Percentiles rank a stretch among this genome's conserved stretches.
Conservation (phyloP, 192 early-diverging fungal genomes). For the Bifiguratus adelaidae region DNA sequence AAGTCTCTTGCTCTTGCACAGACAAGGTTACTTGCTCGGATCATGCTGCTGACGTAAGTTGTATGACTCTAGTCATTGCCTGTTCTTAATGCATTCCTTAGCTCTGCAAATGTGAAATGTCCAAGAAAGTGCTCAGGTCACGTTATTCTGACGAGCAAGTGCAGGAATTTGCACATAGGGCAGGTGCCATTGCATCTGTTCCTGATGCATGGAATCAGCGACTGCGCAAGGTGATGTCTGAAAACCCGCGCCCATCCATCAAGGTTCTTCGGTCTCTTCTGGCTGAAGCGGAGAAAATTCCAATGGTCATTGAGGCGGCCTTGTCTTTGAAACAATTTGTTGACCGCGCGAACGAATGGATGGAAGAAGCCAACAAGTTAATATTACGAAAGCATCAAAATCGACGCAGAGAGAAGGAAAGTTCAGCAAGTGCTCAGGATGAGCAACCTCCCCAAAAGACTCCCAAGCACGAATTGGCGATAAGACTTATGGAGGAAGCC, state of each 20-base stretch:
- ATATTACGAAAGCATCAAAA: constrained; percentile 26
- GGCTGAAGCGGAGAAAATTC: constrained; percentile 22
- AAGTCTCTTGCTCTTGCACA: constrained; percentile 46
- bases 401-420: constrained; percentile 3
- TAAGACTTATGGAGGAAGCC: constrained; percentile 14
- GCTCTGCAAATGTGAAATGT: constrained; percentile 24
- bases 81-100: constrained; percentile 1
- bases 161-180: constrained; percentile 9
- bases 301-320: constrained; percentile 23
- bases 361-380: constrained; percentile 25
- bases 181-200: constrained; percentile 14
- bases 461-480: constrained; percentile 11
- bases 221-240: constrained; percentile 11
- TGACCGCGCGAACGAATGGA: constrained; percentile 25
- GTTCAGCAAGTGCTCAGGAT: background rate
- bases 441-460: background rate
- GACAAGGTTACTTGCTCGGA: constrained; percentile 52
- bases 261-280: constrained; percentile 25
- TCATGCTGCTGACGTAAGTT: constrained; percentile 37
- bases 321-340: constrained; percentile 21
- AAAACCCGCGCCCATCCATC: constrained; percentile 21
- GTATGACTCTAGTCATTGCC: background rate
- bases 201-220: constrained; percentile 21
- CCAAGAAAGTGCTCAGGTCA: constrained; percentile 15
- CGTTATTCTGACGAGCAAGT: constrained; percentile 24